Conservation (phyloP, 2,329 filamentous ascomycete genomes). For the Blastomyces percursus region DNA sequence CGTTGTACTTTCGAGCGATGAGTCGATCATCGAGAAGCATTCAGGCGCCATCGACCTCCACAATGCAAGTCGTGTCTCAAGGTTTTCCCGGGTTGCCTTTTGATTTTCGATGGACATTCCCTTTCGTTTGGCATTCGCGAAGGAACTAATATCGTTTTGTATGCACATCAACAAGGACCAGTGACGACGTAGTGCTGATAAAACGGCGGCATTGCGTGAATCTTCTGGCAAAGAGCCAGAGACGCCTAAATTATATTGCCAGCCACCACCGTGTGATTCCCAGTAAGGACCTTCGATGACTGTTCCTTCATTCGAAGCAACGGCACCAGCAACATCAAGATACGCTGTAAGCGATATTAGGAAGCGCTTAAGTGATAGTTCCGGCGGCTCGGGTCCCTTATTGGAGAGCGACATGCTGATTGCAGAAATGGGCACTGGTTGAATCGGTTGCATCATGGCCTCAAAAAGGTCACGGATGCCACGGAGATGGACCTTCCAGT, state of each 20-base stretch:
- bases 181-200: neutral
- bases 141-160: neutral
- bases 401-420: neutral
- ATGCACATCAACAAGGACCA: neutral
- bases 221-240: neutral
- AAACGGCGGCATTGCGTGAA: neutral
- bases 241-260: neutral
- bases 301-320: constrained; percentile 28
- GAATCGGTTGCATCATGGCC: constrained; percentile 22
- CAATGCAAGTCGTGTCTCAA: neutral
- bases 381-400: constrained; percentile 5
- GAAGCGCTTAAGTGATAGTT: constrained; percentile 27
- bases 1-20: constrained; percentile 22
- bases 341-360: constrained; percentile 32
- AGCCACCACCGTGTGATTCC: constrained; percentile 19
- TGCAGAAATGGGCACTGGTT: neutral
- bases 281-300: constrained; percentile 31
- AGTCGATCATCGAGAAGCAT: neutral
- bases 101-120: neutral
- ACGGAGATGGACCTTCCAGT: constrained; percentile 31
- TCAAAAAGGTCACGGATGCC: constrained; percentile 32
- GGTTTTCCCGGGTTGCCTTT: neutral
- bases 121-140: neutral
- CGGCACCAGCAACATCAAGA: constrained; percentile 31
- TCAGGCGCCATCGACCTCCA: neutral